A percentile compares a stretch with the other conserved stretches of the same genome.
Evolutionary conservation across 139 green algal species (phyloP).

Genomic region (Dunaliella primolecta): DNA sequence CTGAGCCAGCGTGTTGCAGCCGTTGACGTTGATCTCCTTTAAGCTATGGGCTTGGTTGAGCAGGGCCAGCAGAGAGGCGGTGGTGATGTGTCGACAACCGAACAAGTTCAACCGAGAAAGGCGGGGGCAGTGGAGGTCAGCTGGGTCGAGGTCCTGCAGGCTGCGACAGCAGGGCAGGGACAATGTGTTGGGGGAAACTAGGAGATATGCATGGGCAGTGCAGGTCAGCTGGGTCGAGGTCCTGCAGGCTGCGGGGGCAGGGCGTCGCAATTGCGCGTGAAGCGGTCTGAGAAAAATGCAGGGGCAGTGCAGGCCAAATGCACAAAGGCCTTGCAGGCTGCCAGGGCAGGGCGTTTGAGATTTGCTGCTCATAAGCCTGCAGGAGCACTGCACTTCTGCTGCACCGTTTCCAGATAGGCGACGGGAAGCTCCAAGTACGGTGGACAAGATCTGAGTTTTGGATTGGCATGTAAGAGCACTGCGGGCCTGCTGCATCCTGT

Average conservation of each 20-base stretch:
- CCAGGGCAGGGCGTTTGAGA: too few species aligned
- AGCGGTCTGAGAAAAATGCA: too few species aligned
- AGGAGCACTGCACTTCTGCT: too few species aligned
- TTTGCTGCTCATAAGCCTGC: too few species aligned
- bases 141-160: neutral
- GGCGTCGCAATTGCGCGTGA: too few species aligned
- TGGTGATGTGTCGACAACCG: neutral
- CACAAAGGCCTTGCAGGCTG: too few species aligned
- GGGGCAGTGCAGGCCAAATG: too few species aligned
- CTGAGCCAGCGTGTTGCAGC: slow-evolving; percentile 10
- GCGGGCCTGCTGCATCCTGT: too few species aligned
- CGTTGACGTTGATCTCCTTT: neutral
- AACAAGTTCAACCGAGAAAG: neutral
- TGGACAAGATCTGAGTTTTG: too few species aligned
- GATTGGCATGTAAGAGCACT: too few species aligned
- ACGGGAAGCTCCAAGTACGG: too few species aligned
- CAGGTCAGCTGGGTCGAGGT: neutral
- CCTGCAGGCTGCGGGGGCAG: neutral
- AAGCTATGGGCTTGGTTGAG: neutral
- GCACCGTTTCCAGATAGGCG: too few species aligned
- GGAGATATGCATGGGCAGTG: neutral
- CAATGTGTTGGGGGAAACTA: neutral
- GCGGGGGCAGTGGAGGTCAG: neutral
- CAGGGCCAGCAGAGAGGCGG: neutral
- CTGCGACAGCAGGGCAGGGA: neutral